These are phyloP conservation scores for Kazachstania taianensis DNA, from an alignment of 805 yeast genomes.

Conservation along the genomic window DNA sequence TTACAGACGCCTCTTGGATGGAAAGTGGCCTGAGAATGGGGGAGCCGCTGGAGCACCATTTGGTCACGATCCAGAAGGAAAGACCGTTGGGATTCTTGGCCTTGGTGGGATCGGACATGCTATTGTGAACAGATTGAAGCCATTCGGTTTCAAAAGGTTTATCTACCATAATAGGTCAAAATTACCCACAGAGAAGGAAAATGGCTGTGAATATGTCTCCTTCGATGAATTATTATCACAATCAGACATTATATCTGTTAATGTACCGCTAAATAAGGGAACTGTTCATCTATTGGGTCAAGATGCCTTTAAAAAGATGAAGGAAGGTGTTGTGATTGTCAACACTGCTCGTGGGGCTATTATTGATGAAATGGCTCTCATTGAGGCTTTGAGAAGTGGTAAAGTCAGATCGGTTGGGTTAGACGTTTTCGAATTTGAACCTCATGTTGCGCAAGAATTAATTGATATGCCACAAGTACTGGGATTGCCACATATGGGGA, in stretches of 20 bases:
- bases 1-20: constrained; percentile 41
- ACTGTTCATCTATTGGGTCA: constrained; percentile 64
- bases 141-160: constrained; percentile 66
- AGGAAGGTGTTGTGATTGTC: constrained; percentile 62
- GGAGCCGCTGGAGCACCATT: constrained; percentile 49
- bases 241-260: constrained; percentile 64
- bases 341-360: constrained; percentile 89
- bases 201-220: constrained; percentile 58
- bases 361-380: constrained; percentile 53
- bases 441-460: constrained; percentile 56
- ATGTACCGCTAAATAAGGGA: constrained; percentile 62
- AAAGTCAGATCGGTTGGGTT: constrained; percentile 59
- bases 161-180: constrained; percentile 62
- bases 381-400: constrained; percentile 48
- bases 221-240: constrained; percentile 55
- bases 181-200: constrained; percentile 52
- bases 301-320: constrained; percentile 55
- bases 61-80: constrained; percentile 70
- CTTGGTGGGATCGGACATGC: constrained; percentile 88
- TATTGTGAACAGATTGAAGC: constrained; percentile 56
- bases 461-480: constrained; percentile 56
- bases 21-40: constrained; percentile 52
- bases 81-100: constrained; percentile 71
- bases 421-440: constrained; percentile 72
- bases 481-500: constrained; percentile 84